Percentiles rank a stretch among this genome's conserved stretches.
Evolutionary conservation across 805 yeast genomes (phyloP).

Genomic region (Starmerella scarabaei): DNA sequence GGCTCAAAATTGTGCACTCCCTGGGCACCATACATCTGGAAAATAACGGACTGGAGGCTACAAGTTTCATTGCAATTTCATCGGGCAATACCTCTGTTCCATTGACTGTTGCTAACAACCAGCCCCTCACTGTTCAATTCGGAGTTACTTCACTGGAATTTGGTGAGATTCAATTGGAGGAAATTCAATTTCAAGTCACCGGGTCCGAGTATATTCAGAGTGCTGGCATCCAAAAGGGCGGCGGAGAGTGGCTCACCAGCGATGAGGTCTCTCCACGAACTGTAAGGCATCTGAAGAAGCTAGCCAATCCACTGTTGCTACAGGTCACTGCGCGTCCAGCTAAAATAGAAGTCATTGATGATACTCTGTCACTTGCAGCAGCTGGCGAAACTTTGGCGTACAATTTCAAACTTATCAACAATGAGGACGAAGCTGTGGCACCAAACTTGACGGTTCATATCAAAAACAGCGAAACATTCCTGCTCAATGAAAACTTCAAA

Average conservation of each 20-base stretch:
- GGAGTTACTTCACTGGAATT: conserved; percentile 19
- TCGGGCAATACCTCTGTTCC: not conserved
- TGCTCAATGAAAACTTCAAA: not conserved
- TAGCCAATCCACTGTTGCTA: conserved; percentile 5
- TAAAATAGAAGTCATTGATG: conserved; percentile 14
- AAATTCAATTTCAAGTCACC: conserved; percentile 11
- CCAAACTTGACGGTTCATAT: conserved; percentile 11
- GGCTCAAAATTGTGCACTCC: conserved; percentile 11
- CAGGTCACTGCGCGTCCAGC: conserved; percentile 25
- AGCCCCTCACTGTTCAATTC: conserved; percentile 23
- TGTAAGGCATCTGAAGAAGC: conserved; percentile 8
- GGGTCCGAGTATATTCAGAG: conserved; percentile 11
- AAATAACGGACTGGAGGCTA: not conserved
- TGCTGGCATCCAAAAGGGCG: conserved; percentile 2
- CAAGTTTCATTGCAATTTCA: not conserved
- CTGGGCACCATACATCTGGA: conserved; percentile 9
- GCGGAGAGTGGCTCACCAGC: conserved; percentile 7
- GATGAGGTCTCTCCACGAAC: conserved; percentile 3
- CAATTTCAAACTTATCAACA: conserved; percentile 17
- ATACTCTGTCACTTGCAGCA: conserved; percentile 17
- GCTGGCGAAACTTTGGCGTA: conserved; percentile 22
- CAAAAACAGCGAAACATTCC: not conserved
- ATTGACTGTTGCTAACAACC: conserved; percentile 18
- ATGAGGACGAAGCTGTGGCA: conserved; percentile 21
- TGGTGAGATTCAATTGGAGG: conserved; percentile 21